Evolutionary conservation across 108 stramenopile species (phyloP).

Genomic region (Nitzschia inconspicua): DNA sequence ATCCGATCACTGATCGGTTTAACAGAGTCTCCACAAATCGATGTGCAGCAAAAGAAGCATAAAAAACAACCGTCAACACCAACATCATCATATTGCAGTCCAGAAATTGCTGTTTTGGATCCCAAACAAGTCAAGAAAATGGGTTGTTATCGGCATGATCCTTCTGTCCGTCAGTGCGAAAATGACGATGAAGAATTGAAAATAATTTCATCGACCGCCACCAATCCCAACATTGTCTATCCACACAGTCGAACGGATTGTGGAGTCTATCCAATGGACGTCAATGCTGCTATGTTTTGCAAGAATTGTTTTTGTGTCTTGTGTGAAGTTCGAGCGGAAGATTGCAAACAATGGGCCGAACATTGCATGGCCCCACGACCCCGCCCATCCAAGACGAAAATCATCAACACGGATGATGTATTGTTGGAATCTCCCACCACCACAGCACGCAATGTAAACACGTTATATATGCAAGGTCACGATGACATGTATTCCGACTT

Average conservation of each 20-base stretch:
- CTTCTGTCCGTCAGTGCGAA: not conserved
- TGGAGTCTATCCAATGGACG: constrained; percentile 36
- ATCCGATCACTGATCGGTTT: too few relatives aligned
- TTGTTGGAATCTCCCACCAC: not conserved
- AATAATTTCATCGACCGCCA: constrained; percentile 34
- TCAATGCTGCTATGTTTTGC: constrained; percentile 32
- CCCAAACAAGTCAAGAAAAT: too few relatives aligned
- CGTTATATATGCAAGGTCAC: too few relatives aligned
- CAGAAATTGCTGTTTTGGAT: too few relatives aligned
- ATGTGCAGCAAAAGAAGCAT: too few relatives aligned
- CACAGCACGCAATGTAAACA: not conserved
- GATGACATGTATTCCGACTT: too few relatives aligned
- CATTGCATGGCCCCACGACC: constrained; percentile 11
- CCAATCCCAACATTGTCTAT: constrained; percentile 59
- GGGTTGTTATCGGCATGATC: not conserved
- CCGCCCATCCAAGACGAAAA: too few relatives aligned
- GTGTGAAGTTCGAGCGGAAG: constrained; percentile 44
- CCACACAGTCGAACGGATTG: constrained; percentile 49
- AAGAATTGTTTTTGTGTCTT: constrained; percentile 66
- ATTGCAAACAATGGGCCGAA: constrained; percentile 47
- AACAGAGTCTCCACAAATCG: too few relatives aligned
- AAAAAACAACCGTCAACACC: too few relatives aligned
- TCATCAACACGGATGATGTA: constrained; percentile 2
- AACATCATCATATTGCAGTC: too few relatives aligned
- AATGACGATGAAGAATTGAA: constrained; percentile 33